Percentiles rank a stretch among this genome's conserved stretches.
phyloP scores from a whole-genome alignment of 257 asterid genomes.

The Paulownia fortunei region DNA sequence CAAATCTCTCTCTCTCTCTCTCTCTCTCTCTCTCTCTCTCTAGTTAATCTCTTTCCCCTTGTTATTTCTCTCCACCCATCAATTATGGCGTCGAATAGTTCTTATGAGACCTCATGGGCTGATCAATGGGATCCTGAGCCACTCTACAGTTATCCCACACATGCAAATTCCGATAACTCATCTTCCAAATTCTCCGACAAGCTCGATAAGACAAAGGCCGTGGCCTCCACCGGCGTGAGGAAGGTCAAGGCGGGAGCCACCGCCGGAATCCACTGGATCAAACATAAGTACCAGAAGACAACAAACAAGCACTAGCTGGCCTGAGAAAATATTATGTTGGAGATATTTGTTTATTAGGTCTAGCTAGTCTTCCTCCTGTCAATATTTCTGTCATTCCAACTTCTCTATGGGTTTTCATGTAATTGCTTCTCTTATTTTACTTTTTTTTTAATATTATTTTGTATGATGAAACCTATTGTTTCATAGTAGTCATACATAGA shows the following conservation, averaged over 20 bases:
- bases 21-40: not conserved
- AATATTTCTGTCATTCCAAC: too few species aligned
- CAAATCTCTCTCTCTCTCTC: not conserved
- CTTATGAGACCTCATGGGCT: conserved; percentile 84
- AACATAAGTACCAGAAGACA: conserved; percentile 64
- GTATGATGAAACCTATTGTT: too few species aligned
- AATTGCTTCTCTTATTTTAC: too few species aligned
- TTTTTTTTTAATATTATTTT: too few species aligned
- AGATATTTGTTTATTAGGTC: not conserved
- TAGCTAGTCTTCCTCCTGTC: not conserved
- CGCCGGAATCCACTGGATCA: conserved; percentile 77
- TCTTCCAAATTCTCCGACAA: conserved; percentile 52
- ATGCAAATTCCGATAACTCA: conserved; percentile 42
- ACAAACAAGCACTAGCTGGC: conserved; percentile 47
- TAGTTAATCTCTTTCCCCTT: not conserved
- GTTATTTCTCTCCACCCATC: not conserved
- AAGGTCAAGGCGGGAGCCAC: conserved; percentile 81
- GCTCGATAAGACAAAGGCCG: conserved; percentile 62
- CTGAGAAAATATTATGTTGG: not conserved
- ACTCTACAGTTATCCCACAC: conserved; percentile 31
- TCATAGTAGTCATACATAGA: not conserved
- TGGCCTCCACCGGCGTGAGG: conserved; percentile 69
- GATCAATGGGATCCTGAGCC: conserved; percentile 80
- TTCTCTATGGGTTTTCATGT: too few species aligned
- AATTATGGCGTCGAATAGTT: conserved; percentile 34